Evolutionary conservation across 2,329 filamentous ascomycete genomes (phyloP), one percentile per base, ranked within the genome.

Genomic region (Penicillium hesseltinei): DNA sequence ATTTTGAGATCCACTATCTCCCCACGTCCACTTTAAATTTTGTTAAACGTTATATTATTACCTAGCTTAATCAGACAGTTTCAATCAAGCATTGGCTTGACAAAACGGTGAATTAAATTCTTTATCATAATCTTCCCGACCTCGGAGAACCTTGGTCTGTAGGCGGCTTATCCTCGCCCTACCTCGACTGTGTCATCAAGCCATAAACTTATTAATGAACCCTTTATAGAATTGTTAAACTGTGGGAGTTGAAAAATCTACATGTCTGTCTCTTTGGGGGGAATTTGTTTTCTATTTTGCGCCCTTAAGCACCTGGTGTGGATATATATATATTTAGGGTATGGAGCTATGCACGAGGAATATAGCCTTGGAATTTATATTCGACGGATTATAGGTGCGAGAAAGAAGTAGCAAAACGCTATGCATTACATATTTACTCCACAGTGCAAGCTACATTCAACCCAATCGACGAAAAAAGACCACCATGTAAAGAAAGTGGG

Each of bases 1-100:
- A 10, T 33, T 53, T 46, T 17, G 7, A 23, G 42, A 47, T 53
- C 42, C 51, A 53, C 51, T 53, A 53, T 53, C 51, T 53, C 50
- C n/a, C 40, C 39, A 23, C 31, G 10, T 17, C 5, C 7, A 25
- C 33, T 49, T 15, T 38, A 15, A 25, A 27, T 27, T 19, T 5
- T 19, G 5, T 44, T 42, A n/a, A 48, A 23, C 21, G 21, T 25
- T 8, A 19, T 15, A 35, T 23, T 23, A 11, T 35, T 23, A 11
- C 19, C 3, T 17, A 6, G 13, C 9, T 23, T 21, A 29, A 23
- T 42, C 13, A 21, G 15, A 29, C 2, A 21, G 15, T 47, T 15
- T 35, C 13, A 23, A 23, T 47, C 11, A 23, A n/a, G 9, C 10
- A 11, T 23, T 11, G 2, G 4, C 5, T 7, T 33, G 7, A 13